Evolutionary conservation across 768 basidiomycete genomes (phyloP).

Genomic region (Fomitopsis pulvina): DNA sequence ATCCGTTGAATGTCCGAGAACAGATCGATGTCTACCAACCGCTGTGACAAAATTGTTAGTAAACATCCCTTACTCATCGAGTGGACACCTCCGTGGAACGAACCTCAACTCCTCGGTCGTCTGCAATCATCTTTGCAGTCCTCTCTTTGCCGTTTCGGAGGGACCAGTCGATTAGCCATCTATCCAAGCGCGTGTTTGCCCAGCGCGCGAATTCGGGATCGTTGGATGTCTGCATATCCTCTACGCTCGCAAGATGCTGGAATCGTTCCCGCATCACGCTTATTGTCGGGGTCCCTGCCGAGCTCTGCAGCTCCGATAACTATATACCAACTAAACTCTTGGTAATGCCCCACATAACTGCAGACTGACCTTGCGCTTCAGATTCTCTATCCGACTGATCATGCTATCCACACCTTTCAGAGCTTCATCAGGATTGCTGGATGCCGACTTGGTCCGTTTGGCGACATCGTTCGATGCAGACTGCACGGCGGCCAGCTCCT

Average conservation of each 20-base stretch:
- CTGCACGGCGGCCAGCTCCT: constrained; percentile 62
- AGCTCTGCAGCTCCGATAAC: constrained; percentile 45
- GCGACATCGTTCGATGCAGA: constrained; percentile 53
- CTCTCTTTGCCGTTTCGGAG: constrained; percentile 72
- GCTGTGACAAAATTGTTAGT: constrained; percentile 35
- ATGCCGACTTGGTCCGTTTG: constrained; percentile 33
- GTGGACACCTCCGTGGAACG: not conserved
- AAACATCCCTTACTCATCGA: not conserved
- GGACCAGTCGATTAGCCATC: constrained; percentile 93
- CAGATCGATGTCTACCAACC: constrained; percentile 84
- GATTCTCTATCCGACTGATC: constrained; percentile 66
- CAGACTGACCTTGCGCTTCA: constrained; percentile 81
- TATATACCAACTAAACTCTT: constrained; percentile 14
- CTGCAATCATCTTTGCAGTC: constrained; percentile 71
- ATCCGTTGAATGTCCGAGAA: constrained; percentile 87
- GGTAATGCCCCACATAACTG: not conserved
- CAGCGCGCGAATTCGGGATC: constrained; percentile 63
- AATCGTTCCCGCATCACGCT: constrained; percentile 71
- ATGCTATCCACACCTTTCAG: constrained; percentile 63
- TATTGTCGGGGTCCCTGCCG: constrained; percentile 48
- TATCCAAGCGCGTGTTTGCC: constrained; percentile 74
- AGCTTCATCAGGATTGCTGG: constrained; percentile 30
- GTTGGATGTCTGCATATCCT: constrained; percentile 44
- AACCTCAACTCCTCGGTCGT: constrained; percentile 76
- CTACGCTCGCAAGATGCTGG: constrained; percentile 60